Base-by-base conservation (phyloP, 2,329 filamentous ascomycete species). In the Trichoderma koningii region DNA sequence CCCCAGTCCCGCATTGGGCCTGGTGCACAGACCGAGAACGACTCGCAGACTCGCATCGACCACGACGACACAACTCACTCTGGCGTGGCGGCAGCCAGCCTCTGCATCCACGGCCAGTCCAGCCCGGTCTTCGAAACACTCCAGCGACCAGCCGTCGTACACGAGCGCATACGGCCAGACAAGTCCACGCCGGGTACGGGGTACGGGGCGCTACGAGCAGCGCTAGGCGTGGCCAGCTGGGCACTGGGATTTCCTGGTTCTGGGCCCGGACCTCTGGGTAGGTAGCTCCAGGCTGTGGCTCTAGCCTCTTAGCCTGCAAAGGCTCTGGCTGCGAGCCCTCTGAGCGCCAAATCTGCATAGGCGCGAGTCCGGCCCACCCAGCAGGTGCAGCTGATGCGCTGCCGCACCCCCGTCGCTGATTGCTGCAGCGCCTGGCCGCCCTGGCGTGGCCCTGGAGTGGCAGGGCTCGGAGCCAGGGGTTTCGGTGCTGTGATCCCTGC, bases 301-400 rank as follows among this genome's bases (percentile, higher is more conserved):
- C 63, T 63, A 55, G 48, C 47, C 42, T 64, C 45, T 19, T 38
- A 59, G 44, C 55, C 55, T 59, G 42, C 30, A 52, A 45, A 15
- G 23, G 28, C 23, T 19, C 15, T n/a, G 44, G 56, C 57, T 61
- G 57, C 34, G 57, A 44, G 59, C 38, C 38, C 47, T 62, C 60
- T 63, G 48, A 41, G 50, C 48, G 50, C 48, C 60, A 63, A 47
- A 38, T 53, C 41, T 53, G 48, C 41, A 42, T 41, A 42, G 34
- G 55, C 41, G 21, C 51, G 34, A 66, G 59, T 50, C 30, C 38
- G 61, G 45, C 61, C 65, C 65, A 66, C 65, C 61, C 42, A 52
- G 38, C 65, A 38, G 34, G 52, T 28, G 62, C 62, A 66, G 65
- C 65, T 66, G 65, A 60, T 63, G 59, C 59, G 62, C 65, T 66